These are phyloP conservation scores for Kwoniella newhampshirensis DNA, from an alignment of 768 basidiomycete genomes.

Conservation along the genomic window DNA sequence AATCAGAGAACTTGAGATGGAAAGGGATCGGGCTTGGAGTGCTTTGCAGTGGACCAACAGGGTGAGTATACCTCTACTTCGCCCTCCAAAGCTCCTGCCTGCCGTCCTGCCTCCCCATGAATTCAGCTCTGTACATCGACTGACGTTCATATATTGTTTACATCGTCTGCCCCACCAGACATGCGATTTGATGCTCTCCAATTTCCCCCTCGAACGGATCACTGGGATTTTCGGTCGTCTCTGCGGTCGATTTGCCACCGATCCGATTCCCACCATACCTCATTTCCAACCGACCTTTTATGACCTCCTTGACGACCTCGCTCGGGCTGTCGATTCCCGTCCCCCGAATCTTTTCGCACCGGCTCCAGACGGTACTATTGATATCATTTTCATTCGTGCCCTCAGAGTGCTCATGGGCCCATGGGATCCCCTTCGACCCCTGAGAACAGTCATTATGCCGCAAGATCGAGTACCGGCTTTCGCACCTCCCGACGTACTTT, in stretches of 20 bases:
- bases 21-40: constrained; percentile 2
- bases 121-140: no score
- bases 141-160: no score
- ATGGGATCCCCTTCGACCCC: neutral
- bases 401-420: neutral
- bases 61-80: neutral
- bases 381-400: neutral
- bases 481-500: constrained; percentile 6
- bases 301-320: neutral
- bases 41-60: neutral
- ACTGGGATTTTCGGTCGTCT: neutral
- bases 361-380: neutral
- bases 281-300: neutral
- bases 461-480: neutral
- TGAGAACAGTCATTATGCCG: neutral
- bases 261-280: neutral
- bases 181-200: neutral
- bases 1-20: neutral
- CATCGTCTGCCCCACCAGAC: no score
- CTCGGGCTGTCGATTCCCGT: neutral
- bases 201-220: no score
- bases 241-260: neutral
- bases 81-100: neutral
- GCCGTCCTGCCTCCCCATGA: neutral
- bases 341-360: neutral